phyloP scores from a whole-genome alignment of 1,284 basidiomycete species.

The Ceratobasidium sp. region DNA sequence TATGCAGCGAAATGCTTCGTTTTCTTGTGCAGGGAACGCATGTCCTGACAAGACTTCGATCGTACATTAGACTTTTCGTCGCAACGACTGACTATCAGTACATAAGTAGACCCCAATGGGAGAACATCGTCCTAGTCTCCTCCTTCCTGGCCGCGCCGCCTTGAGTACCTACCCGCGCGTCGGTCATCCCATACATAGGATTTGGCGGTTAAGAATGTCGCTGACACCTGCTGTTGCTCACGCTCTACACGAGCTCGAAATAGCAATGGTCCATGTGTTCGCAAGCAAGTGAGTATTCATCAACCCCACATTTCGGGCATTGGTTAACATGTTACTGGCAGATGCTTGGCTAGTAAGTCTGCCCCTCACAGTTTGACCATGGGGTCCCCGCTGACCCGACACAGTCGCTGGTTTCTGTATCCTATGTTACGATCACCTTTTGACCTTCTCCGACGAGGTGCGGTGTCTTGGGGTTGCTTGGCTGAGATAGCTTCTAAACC shows the following conservation, averaged over 20 bases:
- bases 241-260: slow-evolving; percentile 1
- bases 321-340: neutral
- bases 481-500: neutral
- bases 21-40: neutral
- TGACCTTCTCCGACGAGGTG: slow-evolving; percentile 39
- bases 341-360: slow-evolving; percentile 10
- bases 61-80: neutral
- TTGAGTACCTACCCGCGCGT: too few relatives aligned
- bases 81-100: neutral
- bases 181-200: too few relatives aligned
- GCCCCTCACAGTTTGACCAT: neutral
- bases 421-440: slow-evolving; percentile 34
- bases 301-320: neutral
- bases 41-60: neutral
- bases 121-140: too few relatives aligned
- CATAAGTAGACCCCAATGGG: too few relatives aligned
- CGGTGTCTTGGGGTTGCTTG: neutral
- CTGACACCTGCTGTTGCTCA: neutral
- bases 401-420: slow-evolving; percentile 35
- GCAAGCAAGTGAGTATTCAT: slow-evolving; percentile 12
- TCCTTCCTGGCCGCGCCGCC: too few relatives aligned
- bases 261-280: neutral
- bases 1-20: neutral
- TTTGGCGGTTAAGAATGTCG: too few relatives aligned
- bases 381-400: neutral